Conservation (phyloP, 78 protist genomes). For the Dictyostelium firmibasis region DNA sequence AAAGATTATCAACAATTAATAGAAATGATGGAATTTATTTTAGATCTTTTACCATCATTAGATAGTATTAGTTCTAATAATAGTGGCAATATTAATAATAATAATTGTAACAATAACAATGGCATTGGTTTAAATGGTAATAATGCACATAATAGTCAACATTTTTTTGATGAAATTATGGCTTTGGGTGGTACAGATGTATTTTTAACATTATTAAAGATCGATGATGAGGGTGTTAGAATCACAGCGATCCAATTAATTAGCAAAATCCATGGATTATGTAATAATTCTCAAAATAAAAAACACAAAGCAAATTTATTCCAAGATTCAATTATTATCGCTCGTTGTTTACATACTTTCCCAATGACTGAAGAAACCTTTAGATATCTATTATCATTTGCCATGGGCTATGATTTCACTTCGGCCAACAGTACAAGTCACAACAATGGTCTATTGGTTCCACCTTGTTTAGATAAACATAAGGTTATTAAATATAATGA, state of each 20-base stretch:
- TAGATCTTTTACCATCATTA: conserved; percentile 11
- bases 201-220: conserved; percentile 10
- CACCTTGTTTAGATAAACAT: background rate
- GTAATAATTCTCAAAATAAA: background rate
- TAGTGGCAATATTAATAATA: background rate
- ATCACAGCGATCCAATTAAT: conserved; percentile 31
- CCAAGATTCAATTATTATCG: conserved; percentile 56
- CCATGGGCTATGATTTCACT: conserved; percentile 39
- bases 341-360: conserved; percentile 30
- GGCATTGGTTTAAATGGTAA: background rate
- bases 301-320: conserved; percentile 14
- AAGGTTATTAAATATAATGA: background rate
- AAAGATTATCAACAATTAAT: conserved; percentile 3
- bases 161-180: conserved; percentile 33
- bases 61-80: background rate
- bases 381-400: conserved; percentile 48
- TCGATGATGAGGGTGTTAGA: conserved; percentile 38
- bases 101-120: background rate
- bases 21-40: conserved; percentile 53
- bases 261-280: background rate
- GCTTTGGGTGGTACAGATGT: conserved; percentile 38
- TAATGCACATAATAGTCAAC: background rate
- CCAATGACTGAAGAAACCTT: conserved; percentile 48
- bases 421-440: background rate
- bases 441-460: background rate